Percentiles rank a stretch among this genome's conserved stretches.
These are phyloP conservation scores for Leccinum colubrinum DNA, from an alignment of 1,284 basidiomycete genomes.

Conservation along the genomic window DNA sequence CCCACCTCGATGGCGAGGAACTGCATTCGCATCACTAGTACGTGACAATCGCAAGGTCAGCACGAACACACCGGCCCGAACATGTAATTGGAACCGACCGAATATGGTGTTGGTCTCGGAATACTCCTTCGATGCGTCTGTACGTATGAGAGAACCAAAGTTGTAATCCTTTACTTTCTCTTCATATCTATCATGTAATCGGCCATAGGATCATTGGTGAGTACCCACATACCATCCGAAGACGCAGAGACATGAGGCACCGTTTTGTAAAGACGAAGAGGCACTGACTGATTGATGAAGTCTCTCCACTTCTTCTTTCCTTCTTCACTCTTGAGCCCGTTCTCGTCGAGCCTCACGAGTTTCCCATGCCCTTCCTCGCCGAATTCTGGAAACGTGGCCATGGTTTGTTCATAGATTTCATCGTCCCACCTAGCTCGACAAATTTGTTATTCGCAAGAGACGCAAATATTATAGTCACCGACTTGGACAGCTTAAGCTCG, in stretches of 20 bases:
- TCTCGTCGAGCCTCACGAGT: slow-evolving; percentile 81
- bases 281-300: slow-evolving; percentile 83
- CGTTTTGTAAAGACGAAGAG: neutral
- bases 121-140: slow-evolving; percentile 81
- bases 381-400: slow-evolving; percentile 84
- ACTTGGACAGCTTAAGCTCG: slow-evolving; percentile 83
- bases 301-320: slow-evolving; percentile 92
- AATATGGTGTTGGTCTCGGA: slow-evolving; percentile 94
- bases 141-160: slow-evolving; percentile 94
- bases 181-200: slow-evolving; percentile 59
- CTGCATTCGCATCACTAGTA: slow-evolving; percentile 73
- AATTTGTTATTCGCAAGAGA: slow-evolving; percentile 14
- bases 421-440: slow-evolving; percentile 72
- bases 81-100: slow-evolving; percentile 45
- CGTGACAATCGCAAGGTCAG: slow-evolving; percentile 3
- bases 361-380: slow-evolving; percentile 60
- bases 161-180: slow-evolving; percentile 92
- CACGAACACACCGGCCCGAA: neutral
- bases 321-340: slow-evolving; percentile 91
- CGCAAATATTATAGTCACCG: slow-evolving; percentile 23
- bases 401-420: slow-evolving; percentile 83
- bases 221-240: slow-evolving; percentile 3
- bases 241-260: neutral
- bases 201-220: slow-evolving; percentile 5
- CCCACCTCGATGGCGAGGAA: slow-evolving; percentile 90